Conservation (phyloP, 2,329 filamentous ascomycete genomes). For the Orbilia brochopaga region DNA sequence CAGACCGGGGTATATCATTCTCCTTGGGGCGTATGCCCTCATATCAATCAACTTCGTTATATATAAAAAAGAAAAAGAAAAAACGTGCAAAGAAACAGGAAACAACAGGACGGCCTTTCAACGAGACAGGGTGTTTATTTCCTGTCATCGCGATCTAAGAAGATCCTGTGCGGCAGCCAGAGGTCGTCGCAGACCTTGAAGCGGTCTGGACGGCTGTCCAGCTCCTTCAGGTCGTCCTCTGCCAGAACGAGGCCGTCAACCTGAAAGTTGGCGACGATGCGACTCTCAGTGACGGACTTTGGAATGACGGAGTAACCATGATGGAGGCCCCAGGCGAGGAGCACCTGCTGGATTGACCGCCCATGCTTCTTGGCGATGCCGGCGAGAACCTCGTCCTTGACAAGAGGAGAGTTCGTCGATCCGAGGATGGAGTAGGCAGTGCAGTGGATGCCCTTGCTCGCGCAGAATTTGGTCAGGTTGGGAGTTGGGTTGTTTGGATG, state of each 20-base stretch:
- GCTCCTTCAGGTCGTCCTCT: conserved; percentile 72
- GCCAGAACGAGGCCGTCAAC: conserved; percentile 76
- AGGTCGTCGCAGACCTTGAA: conserved; percentile 78
- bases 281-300: conserved; percentile 75
- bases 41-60: too few species aligned
- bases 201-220: conserved; percentile 72
- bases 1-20: too few species aligned
- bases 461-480: conserved; percentile 75
- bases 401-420: conserved; percentile 72
- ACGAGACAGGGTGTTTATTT: conserved; percentile 53
- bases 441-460: conserved; percentile 74
- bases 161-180: conserved; percentile 73
- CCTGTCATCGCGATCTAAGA: conserved; percentile 81
- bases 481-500: conserved; percentile 82
- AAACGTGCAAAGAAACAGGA: conserved; percentile 15
- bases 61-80: conserved; percentile 2
- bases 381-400: conserved; percentile 69
- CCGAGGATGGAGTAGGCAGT: conserved; percentile 75
- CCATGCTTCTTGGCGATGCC: conserved; percentile 70
- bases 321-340: conserved; percentile 80
- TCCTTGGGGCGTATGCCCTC: too few species aligned
- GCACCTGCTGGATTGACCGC: conserved; percentile 75
- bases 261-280: conserved; percentile 78
- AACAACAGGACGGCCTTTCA: conserved; percentile 2
- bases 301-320: conserved; percentile 84